These are phyloP conservation scores for Lactarius psammicola DNA, from an alignment of 768 basidiomycete genomes.

Conservation along the genomic window DNA sequence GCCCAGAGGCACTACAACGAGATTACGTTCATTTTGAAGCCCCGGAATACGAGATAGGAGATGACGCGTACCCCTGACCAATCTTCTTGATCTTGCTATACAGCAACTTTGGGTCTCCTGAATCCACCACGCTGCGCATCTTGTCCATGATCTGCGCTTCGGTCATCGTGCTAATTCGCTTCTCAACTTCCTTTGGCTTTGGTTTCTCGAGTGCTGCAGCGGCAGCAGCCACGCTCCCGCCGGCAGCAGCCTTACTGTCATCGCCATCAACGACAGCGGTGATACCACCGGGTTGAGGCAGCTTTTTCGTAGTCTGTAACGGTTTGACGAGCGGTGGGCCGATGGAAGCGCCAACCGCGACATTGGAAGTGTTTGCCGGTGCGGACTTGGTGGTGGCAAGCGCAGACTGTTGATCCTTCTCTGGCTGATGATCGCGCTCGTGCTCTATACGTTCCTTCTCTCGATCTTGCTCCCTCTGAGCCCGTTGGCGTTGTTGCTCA, in stretches of 20 bases:
- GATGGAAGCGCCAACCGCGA: slow-evolving; percentile 46
- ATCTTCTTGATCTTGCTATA: slow-evolving; percentile 99
- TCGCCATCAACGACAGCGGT: slow-evolving; percentile 46
- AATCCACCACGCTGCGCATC: slow-evolving; percentile 80
- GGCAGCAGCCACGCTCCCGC: slow-evolving; percentile 62
- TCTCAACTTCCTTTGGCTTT: slow-evolving; percentile 65
- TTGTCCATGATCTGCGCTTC: slow-evolving; percentile 99
- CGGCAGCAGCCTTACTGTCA: slow-evolving; percentile 39
- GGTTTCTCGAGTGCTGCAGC: slow-evolving; percentile 60
- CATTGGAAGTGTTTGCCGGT: slow-evolving; percentile 45
- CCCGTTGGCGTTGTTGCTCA: slow-evolving; percentile 31
- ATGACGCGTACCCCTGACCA: slow-evolving; percentile 82
- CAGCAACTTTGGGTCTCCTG: slow-evolving; percentile 82
- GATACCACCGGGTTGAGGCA: slow-evolving; percentile 50
- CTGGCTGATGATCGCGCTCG: slow-evolving; percentile 34
- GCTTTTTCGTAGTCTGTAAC: slow-evolving; percentile 65
- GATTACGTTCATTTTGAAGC: slow-evolving; percentile 1
- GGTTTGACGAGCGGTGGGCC: slow-evolving; percentile 70
- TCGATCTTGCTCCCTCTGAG: slow-evolving; percentile 30
- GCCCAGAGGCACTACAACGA: slow-evolving; percentile 80
- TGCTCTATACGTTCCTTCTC: slow-evolving; percentile 37
- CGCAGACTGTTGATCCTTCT: slow-evolving; percentile 32
- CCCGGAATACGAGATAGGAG: slow-evolving; percentile 11
- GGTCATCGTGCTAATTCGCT: slow-evolving; percentile 93
- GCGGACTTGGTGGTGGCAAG: slow-evolving; percentile 45